Conservation (phyloP, 2,329 filamentous ascomycete genomes). For the Blastomyces emzantsi region DNA sequence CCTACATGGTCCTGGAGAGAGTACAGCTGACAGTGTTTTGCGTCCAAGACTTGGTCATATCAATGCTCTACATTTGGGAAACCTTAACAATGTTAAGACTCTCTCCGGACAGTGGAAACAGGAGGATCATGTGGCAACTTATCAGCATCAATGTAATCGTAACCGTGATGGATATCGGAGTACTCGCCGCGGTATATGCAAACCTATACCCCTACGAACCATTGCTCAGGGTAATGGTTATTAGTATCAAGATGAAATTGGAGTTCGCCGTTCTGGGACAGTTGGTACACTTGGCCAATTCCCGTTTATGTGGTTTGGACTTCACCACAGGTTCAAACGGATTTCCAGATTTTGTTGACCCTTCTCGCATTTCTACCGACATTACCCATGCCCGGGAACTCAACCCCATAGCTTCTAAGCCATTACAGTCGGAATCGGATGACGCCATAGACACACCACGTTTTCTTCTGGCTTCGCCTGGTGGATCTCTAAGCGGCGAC, state of each 20-base stretch:
- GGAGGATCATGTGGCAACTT: slow-evolving; percentile 42
- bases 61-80: slow-evolving; percentile 44
- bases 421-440: slow-evolving; percentile 12
- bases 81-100: slow-evolving; percentile 44
- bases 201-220: slow-evolving; percentile 41
- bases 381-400: slow-evolving; percentile 29
- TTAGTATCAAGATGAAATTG: slow-evolving; percentile 44
- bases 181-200: slow-evolving; percentile 38
- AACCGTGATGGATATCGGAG: slow-evolving; percentile 38
- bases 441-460: background rate
- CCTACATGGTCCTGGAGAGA: slow-evolving; percentile 36
- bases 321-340: slow-evolving; percentile 27
- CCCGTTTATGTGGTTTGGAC: slow-evolving; percentile 33
- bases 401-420: slow-evolving; percentile 10
- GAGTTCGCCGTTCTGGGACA: slow-evolving; percentile 43
- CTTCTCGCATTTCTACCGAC: slow-evolving; percentile 35
- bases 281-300: slow-evolving; percentile 35
- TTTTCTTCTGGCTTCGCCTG: background rate
- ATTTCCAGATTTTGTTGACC: slow-evolving; percentile 39
- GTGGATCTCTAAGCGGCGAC: background rate
- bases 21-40: slow-evolving; percentile 44
- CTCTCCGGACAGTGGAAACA: slow-evolving; percentile 35
- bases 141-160: slow-evolving; percentile 42
- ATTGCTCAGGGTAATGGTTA: slow-evolving; percentile 40
- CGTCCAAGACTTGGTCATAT: slow-evolving; percentile 42